Conservation (phyloP, 2,329 filamentous ascomycete species). For the Volutella citrinella region DNA sequence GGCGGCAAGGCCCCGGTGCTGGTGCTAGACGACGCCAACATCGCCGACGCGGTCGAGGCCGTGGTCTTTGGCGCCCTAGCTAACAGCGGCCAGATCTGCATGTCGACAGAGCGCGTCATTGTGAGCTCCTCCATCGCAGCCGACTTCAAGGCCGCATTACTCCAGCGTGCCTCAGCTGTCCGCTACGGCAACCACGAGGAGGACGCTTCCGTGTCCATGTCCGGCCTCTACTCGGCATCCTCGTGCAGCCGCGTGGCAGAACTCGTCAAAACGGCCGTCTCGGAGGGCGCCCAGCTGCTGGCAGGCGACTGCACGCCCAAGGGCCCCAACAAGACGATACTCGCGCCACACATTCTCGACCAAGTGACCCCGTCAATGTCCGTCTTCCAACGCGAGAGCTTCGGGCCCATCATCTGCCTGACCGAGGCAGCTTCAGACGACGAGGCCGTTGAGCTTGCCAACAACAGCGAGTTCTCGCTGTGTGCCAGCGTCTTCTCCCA, state of each 20-base stretch:
- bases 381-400: constrained; percentile 62
- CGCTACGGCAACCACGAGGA: constrained; percentile 24
- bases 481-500: constrained; percentile 62
- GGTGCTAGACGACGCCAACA: constrained; percentile 64
- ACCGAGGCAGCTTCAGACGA: constrained; percentile 58
- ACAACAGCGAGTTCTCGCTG: constrained; percentile 69
- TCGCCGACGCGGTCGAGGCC: constrained; percentile 58
- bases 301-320: constrained; percentile 41
- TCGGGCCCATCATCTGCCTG: constrained; percentile 62
- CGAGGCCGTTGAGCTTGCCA: constrained; percentile 63
- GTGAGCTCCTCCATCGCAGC: constrained; percentile 37
- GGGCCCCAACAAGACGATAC: constrained; percentile 37
- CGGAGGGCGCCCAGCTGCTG: constrained; percentile 56
- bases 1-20: constrained; percentile 68
- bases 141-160: constrained; percentile 53
- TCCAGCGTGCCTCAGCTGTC: no score
- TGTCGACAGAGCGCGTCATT: constrained; percentile 4
- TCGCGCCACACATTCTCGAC: constrained; percentile 59
- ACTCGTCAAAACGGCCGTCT: constrained; percentile 53
- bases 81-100: constrained; percentile 33
- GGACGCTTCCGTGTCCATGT: constrained; percentile 21
- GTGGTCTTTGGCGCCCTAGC: constrained; percentile 59
- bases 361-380: constrained; percentile 64
- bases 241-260: constrained; percentile 19
- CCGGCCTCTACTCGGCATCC: constrained; percentile 8